Evolutionary conservation across 192 early-diverging fungal species (phyloP).

Genomic region (Mortierella alpina): DNA sequence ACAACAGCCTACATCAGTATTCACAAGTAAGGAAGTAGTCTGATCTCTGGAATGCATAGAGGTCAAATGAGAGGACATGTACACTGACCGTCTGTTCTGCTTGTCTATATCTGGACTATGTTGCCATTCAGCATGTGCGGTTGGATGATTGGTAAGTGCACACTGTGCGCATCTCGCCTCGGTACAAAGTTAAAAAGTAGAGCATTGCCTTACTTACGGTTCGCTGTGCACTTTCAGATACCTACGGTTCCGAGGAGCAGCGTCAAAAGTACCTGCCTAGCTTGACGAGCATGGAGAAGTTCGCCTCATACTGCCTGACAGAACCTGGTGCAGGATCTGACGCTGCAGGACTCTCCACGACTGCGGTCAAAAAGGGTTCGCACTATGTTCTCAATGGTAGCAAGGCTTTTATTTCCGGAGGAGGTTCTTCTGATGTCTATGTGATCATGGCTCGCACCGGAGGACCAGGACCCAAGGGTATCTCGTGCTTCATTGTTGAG

Average conservation of each 20-base stretch:
- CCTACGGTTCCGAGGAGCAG: conserved; percentile 56
- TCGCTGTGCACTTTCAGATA: conserved; percentile 8
- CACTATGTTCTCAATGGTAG: conserved; percentile 87
- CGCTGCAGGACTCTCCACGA: conserved; percentile 71
- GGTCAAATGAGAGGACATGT: too few relatives aligned
- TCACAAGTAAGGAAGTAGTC: conserved; percentile 53
- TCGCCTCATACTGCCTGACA: conserved; percentile 92
- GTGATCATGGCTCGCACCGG: conserved; percentile 71
- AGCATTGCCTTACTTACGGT: neutral
- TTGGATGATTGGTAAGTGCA: conserved; percentile 65
- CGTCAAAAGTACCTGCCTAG: conserved; percentile 77
- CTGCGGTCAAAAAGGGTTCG: conserved; percentile 87
- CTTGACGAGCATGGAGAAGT: conserved; percentile 77
- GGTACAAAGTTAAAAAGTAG: neutral
- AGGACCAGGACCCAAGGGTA: conserved; percentile 62
- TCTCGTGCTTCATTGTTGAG: conserved; percentile 67
- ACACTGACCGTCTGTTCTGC: neutral
- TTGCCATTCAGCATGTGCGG: conserved; percentile 53
- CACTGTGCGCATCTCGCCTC: too few relatives aligned
- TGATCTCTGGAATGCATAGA: neutral
- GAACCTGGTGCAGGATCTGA: conserved; percentile 90
- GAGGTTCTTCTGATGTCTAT: conserved; percentile 62
- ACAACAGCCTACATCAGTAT: conserved; percentile 69
- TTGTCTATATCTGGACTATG: neutral
- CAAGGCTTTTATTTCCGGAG: conserved; percentile 92